phyloP scores from a whole-genome alignment of 106 monocot species.

The Allium fistulosum region DNA sequence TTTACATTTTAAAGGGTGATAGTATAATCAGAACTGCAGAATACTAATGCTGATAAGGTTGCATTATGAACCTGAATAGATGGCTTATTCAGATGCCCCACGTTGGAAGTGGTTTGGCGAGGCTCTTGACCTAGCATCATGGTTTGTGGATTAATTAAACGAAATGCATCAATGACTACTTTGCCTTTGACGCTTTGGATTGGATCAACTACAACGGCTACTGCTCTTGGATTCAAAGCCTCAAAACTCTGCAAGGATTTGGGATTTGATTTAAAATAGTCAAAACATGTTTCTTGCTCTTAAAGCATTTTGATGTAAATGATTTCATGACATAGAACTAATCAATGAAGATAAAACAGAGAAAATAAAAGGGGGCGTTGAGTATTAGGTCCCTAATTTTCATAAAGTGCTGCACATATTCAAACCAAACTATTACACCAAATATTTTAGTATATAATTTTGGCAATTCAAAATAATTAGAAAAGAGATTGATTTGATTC shows the following conservation, averaged over 20 bases:
- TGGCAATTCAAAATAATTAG: too few species aligned
- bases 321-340: too few species aligned
- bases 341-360: too few species aligned
- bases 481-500: too few species aligned
- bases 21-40: neutral
- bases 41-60: too few species aligned
- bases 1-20: neutral
- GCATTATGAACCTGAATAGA: constrained; percentile 66
- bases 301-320: too few species aligned
- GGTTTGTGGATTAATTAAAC: constrained; percentile 94
- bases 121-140: constrained; percentile 99
- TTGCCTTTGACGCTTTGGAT: constrained; percentile 98
- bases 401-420: too few species aligned
- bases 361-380: too few species aligned
- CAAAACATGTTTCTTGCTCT: neutral
- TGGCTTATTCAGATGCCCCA: constrained; percentile 96
- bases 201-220: constrained; percentile 93
- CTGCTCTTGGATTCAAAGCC: constrained; percentile 90
- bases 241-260: constrained; percentile 71
- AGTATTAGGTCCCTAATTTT: too few species aligned
- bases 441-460: too few species aligned
- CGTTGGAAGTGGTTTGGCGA: constrained; percentile 90
- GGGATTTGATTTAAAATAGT: too few species aligned
- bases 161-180: constrained; percentile 98
- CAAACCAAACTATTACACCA: too few species aligned